phyloP scores from a whole-genome alignment of 139 green algal genomes.

The Nannochloris sp. region DNA sequence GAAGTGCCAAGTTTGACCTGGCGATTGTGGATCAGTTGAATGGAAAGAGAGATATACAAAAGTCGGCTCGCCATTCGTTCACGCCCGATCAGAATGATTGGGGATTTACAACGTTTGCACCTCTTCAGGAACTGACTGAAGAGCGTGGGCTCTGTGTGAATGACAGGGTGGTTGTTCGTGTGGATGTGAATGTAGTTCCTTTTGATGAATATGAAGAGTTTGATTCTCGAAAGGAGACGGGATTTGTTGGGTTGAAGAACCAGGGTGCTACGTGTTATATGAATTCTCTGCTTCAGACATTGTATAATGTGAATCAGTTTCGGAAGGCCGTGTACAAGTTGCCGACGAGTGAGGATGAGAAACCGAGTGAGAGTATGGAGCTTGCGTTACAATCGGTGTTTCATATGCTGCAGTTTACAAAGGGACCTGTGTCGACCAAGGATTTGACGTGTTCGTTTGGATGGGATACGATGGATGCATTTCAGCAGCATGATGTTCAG shows the following conservation, averaged over 20 bases:
- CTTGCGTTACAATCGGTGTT: constrained; percentile 94
- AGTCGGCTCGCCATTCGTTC: constrained; percentile 69
- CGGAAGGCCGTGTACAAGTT: constrained; percentile 95
- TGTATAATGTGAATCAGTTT: constrained; percentile 91
- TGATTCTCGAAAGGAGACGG: constrained; percentile 82
- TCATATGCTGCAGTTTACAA: constrained; percentile 88
- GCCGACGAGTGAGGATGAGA: constrained; percentile 77
- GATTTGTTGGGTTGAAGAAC: constrained; percentile 95
- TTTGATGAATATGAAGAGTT: constrained; percentile 35
- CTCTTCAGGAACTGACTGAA: constrained; percentile 49
- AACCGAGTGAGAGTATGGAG: constrained; percentile 65
- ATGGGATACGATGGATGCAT: constrained; percentile 86
- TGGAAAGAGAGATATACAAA: constrained; percentile 35
- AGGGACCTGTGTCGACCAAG: constrained; percentile 75
- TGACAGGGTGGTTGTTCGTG: constrained; percentile 49
- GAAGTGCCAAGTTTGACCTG: constrained; percentile 70
- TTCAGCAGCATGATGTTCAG: constrained; percentile 98
- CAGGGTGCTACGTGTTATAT: constrained; percentile 99
- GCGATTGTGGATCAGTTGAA: constrained; percentile 61
- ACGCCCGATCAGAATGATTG: constrained; percentile 58
- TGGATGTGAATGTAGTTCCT: constrained; percentile 20
- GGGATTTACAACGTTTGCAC: constrained; percentile 70
- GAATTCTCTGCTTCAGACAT: constrained; percentile 96
- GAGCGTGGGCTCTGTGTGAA: constrained; percentile 55
- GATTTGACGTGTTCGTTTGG: constrained; percentile 95